Base-by-base conservation (phyloP, 73 alveolate species). In the Durusdinium trenchii region DNA sequence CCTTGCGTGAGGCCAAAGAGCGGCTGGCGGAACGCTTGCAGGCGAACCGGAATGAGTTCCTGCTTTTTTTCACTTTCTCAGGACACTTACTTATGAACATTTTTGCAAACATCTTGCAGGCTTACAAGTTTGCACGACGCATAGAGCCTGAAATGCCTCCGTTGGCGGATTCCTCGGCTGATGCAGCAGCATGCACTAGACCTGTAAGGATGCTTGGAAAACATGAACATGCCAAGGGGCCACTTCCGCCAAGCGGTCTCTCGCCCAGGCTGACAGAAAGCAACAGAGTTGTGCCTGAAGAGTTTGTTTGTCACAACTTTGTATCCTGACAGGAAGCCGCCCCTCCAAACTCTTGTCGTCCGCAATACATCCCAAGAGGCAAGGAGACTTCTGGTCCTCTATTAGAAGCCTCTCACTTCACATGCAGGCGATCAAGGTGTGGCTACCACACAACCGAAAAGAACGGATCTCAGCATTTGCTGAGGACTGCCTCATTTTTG, bases 321-420 rank as follows among this genome's bases (percentile, higher is more conserved):
- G 18, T 10, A 16, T 57, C 40, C 64, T 2, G 50, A 40, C 78
- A 69, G 86, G 83, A 91, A 78, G 98, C 45, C 84, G 82, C 98
- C 98, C 43, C 85, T 78, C 28, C 98, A 91, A 52, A 91, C 98
- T 28, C 89, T 91, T 40, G 98, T 91, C 47, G 98, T 91, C 61
- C 98, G 98, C 90, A 91, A 91, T 89, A 91, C 98, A 7, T 62
- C 98, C 12, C 98, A 76, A n/a, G 98, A 91, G 98, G 98, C 61
- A 75, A 12, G n/a, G 10, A n/a, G 42, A 9, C 23, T 60, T 60
- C 23, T 30, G 40, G 57, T 1, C 43, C 61, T 1, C 51, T 30
- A 9, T 51, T 54, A 35, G 23, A 32, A 7, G 40, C 90, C 16
- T n/a, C 45, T 76, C 20, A n/a, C n/a, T 28, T 45, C 43, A 3